phyloP scores from a whole-genome alignment of 2,329 filamentous ascomycete species.

The Phialophora expanda region DNA sequence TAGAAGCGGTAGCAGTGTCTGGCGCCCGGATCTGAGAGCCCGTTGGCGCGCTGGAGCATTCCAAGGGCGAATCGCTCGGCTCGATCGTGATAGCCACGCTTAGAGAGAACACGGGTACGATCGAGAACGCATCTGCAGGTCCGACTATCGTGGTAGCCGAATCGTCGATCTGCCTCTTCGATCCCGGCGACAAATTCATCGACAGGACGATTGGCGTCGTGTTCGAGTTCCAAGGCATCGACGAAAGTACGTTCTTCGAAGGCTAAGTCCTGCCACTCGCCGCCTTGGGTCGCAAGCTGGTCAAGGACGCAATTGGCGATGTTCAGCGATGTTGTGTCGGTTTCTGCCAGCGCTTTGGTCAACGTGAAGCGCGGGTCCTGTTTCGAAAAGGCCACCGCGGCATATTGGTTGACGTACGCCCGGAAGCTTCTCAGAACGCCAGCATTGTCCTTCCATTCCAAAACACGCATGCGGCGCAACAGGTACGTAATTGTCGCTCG shows the following conservation, averaged over 20 bases:
- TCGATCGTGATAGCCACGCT: background rate
- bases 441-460: slow-evolving; percentile 1
- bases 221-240: slow-evolving; percentile 1
- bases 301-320: slow-evolving; percentile 1
- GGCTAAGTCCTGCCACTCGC: background rate
- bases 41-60: slow-evolving; percentile 4
- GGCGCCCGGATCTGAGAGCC: background rate
- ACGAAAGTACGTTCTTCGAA: slow-evolving; percentile 3
- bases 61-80: background rate
- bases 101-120: background rate
- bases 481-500: slow-evolving; percentile 4
- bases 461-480: background rate
- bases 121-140: background rate
- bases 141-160: slow-evolving; percentile 8
- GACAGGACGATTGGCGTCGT: slow-evolving; percentile 2
- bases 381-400: slow-evolving; percentile 1
- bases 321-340: background rate
- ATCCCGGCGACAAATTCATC: slow-evolving; percentile 2
- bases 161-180: slow-evolving; percentile 1
- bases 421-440: background rate
- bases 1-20: slow-evolving; percentile 5
- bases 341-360: slow-evolving; percentile 3
- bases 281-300: background rate
- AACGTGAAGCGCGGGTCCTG: slow-evolving; percentile 2
- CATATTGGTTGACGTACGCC: background rate